Evolutionary conservation across 2,329 filamentous ascomycete species (phyloP).

Genomic region (Aspergillus sergii): DNA sequence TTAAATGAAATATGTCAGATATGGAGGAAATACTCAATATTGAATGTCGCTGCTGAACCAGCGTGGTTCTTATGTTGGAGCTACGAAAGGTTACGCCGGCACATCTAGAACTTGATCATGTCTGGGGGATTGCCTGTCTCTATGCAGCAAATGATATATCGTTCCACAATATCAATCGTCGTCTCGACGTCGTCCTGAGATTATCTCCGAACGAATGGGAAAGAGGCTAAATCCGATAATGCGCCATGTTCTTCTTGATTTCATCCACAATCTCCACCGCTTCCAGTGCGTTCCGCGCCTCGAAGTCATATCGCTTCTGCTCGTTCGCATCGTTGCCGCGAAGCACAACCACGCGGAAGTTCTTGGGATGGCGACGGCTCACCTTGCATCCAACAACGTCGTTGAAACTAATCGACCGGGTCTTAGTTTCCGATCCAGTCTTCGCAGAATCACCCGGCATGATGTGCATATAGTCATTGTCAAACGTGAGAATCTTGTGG

Average conservation of each 20-base stretch:
- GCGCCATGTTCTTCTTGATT: conserved; percentile 61
- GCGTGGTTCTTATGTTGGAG: no score
- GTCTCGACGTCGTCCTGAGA: not conserved
- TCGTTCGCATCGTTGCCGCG: conserved; percentile 64
- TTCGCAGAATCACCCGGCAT: conserved; percentile 61
- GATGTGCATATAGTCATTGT: conserved; percentile 68
- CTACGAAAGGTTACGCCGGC: not conserved
- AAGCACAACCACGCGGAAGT: conserved; percentile 63
- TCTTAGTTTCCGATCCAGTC: conserved; percentile 56
- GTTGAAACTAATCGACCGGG: conserved; percentile 64
- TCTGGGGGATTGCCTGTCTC: not conserved
- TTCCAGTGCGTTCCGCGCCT: conserved; percentile 59
- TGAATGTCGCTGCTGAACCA: no score
- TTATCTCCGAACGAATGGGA: not conserved
- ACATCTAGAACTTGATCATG: not conserved
- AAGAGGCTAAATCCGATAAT: conserved; percentile 41
- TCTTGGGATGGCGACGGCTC: conserved; percentile 64
- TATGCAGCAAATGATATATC: not conserved
- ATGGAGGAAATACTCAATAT: not conserved
- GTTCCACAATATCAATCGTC: not conserved
- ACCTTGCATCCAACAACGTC: conserved; percentile 68
- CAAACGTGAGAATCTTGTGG: conserved; percentile 63
- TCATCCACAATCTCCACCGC: conserved; percentile 65
- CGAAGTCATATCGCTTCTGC: conserved; percentile 69
- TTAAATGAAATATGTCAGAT: not conserved